Evolutionary conservation across 176 grass and related monocot species (phyloP), one percentile per base, ranked within the genome.

Genomic region (Tuctoria greenei): DNA sequence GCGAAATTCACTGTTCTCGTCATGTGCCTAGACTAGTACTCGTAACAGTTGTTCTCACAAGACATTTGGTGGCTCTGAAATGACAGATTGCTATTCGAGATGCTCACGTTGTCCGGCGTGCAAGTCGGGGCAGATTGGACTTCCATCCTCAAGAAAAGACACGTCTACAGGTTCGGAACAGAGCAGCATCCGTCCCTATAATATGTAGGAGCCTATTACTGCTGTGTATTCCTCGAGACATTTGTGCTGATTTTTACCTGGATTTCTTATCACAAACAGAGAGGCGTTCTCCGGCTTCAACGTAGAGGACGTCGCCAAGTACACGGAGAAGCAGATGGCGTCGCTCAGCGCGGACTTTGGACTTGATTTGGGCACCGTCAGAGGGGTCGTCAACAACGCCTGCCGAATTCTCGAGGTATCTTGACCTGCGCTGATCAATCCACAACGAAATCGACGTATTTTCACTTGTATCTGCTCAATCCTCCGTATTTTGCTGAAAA

Each of bases 121-220:
- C 95, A 94, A 84, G 91, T 98, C 65, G 95, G 86, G 23, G 84
- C 92, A 34, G 91, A 94, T 60, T 98, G 95, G 95, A 91, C 95
- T 17, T 86, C 89, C 18, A 98, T 94, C 47, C 81, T 98, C 4
- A 92, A 89, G 87, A 98, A 79, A 78, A 86, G 95, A 72, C 82
- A 92, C 72, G 43, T 92, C 52, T 98, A 88, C 75, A 94, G 95
- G 95, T 98, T 23, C 10, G 61, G 39, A 78, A 23, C 26, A 64
- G 21, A 56, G 72, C 56, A 56, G 68, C 56, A 38, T 0, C 14
- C 62, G 18, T 12, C 14, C 62, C 36, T 12, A 18, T 7, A 11
- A 12, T 15, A 56, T 49, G 13, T 12, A 49, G 17, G 54, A 15
- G 15, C 45, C 45, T 47, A 47, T 43, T 17, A 69, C 24, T 39